A percentile compares a stretch with the other conserved stretches of the same genome.
Evolutionary conservation across 495 filamentous ascomycete species (phyloP).

Genomic region (Penicillium crystallinum): DNA sequence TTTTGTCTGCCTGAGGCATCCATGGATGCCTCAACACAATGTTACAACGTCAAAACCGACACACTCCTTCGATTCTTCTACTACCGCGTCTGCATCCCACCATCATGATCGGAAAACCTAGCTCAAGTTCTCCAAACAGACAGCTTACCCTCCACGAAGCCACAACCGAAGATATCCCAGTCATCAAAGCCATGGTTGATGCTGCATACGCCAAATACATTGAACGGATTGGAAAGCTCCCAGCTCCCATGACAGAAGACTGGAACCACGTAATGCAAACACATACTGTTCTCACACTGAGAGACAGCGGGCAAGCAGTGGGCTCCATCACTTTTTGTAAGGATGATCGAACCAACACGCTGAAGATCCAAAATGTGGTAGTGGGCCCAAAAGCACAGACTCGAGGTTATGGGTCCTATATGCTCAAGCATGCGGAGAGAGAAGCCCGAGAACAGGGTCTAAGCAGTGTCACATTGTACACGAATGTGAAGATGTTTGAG

Average conservation of each 20-base stretch:
- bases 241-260: conserved; percentile 30
- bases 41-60: too few relatives aligned
- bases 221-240: conserved; percentile 30
- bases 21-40: too few relatives aligned
- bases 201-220: conserved; percentile 36
- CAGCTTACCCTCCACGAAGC: conserved; percentile 16
- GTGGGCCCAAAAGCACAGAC: conserved; percentile 26
- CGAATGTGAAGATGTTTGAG: conserved; percentile 37
- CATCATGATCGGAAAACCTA: background rate
- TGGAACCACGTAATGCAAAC: conserved; percentile 17
- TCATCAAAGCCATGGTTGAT: conserved; percentile 25
- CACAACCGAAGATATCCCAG: conserved; percentile 16
- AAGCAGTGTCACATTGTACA: conserved; percentile 22
- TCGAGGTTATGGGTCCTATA: conserved; percentile 26
- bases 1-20: too few relatives aligned
- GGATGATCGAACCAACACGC: conserved; percentile 3
- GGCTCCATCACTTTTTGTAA: conserved; percentile 14
- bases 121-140: background rate
- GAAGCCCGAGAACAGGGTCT: background rate
- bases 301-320: background rate
- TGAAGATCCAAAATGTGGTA: conserved; percentile 30
- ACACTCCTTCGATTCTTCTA: background rate
- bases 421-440: conserved; percentile 20
- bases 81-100: background rate
- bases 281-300: conserved; percentile 13